Evolutionary conservation across 2,329 filamentous ascomycete genomes (phyloP).

Genomic region (Paramyrothecium sp.): DNA sequence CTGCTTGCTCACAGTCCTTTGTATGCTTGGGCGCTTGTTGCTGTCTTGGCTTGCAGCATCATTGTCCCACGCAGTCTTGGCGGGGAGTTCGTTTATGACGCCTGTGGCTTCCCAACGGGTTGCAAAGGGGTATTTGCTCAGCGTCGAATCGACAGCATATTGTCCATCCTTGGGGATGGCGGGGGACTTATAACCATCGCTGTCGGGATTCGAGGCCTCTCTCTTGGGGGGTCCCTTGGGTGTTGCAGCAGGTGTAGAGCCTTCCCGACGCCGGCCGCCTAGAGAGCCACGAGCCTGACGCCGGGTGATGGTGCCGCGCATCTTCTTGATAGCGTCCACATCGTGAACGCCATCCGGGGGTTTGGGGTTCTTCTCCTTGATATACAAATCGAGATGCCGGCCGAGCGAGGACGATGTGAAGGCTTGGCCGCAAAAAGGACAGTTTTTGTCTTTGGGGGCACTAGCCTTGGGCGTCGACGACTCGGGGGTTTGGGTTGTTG

Average conservation of each 20-base stretch:
- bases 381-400: constrained; percentile 90
- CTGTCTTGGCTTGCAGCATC: constrained; percentile 31
- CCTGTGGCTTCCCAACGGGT: constrained; percentile 75
- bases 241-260: constrained; percentile 57
- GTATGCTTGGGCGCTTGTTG: constrained; percentile 31
- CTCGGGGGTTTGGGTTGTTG: constrained; percentile 31
- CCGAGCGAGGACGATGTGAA: constrained; percentile 95
- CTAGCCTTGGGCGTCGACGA: constrained; percentile 33
- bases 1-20: constrained; percentile 48
- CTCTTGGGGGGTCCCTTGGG: constrained; percentile 40
- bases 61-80: constrained; percentile 29
- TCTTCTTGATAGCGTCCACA: constrained; percentile 81
- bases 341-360: constrained; percentile 83
- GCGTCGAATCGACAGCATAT: constrained; percentile 43
- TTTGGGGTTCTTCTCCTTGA: constrained; percentile 91
- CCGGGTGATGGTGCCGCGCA: constrained; percentile 82
- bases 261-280: constrained; percentile 50
- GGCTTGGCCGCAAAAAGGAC: constrained; percentile 82
- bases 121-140: constrained; percentile 54
- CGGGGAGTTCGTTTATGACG: constrained; percentile 71
- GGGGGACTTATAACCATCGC: constrained; percentile 33
- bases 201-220: constrained; percentile 38
- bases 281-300: constrained; percentile 72
- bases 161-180: constrained; percentile 40
- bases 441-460: constrained; percentile 79